Conservation (phyloP, 768 basidiomycete genomes). For the Phylloporus arenicola region DNA sequence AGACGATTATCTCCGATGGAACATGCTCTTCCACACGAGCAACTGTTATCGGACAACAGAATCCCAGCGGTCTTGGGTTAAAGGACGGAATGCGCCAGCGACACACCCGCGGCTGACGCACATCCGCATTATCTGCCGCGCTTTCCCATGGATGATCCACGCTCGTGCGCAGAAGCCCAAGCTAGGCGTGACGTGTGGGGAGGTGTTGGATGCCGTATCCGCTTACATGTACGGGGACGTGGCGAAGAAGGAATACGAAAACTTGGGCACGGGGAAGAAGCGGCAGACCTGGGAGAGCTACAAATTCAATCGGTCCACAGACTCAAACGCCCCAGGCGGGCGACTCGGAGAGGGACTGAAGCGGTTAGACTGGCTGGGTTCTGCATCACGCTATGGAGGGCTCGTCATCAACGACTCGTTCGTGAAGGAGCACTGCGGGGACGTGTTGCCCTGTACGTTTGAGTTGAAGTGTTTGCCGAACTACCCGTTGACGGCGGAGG, state of each 20-base stretch:
- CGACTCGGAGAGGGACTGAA: constrained; percentile 56
- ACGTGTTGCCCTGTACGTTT: constrained; percentile 52
- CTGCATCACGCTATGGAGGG: constrained; percentile 60
- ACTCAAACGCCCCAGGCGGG: constrained; percentile 64
- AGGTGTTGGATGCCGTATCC: constrained; percentile 54
- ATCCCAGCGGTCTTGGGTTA: constrained; percentile 56
- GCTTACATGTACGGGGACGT: constrained; percentile 47
- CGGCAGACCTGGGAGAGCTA: constrained; percentile 49
- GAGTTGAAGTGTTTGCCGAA: constrained; percentile 47
- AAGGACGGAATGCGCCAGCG: constrained; percentile 59
- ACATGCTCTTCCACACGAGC: constrained; percentile 63
- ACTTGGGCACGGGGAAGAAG: constrained; percentile 32
- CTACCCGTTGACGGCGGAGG: constrained; percentile 45
- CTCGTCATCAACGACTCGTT: constrained; percentile 41
- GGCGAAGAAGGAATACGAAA: constrained; percentile 48
- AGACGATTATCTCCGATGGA: constrained; percentile 61
- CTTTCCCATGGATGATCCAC: constrained; percentile 53
- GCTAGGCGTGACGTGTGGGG: constrained; percentile 63
- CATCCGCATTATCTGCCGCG: constrained; percentile 48
- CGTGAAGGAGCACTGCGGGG: constrained; percentile 43
- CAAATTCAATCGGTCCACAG: constrained; percentile 59
- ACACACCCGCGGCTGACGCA: constrained; percentile 55
- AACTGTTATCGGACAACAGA: constrained; percentile 63
- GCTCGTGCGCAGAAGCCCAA: constrained; percentile 39
- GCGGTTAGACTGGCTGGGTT: constrained; percentile 61